Evolutionary conservation across 352 stramenopile genomes (phyloP).

Genomic region (Phytopythium kandeliae): DNA sequence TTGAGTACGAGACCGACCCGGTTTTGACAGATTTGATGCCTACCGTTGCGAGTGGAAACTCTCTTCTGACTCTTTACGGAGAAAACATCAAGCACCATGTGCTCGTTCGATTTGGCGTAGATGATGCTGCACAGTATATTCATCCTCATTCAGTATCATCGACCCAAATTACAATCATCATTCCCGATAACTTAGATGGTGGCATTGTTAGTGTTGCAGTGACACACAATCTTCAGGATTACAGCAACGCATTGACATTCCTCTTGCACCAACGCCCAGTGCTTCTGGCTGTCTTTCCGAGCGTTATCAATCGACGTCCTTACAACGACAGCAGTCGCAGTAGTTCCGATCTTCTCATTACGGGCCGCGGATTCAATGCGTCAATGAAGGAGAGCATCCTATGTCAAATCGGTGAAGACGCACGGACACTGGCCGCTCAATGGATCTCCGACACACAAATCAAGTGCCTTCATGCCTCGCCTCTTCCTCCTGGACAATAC

Average conservation of each 20-base stretch:
- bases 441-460: slow-evolving; percentile 31
- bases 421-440: slow-evolving; percentile 1
- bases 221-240: slow-evolving; percentile 25
- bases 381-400: slow-evolving; percentile 14
- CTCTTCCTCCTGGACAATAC: slow-evolving; percentile 33
- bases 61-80: slow-evolving; percentile 18
- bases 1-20: slow-evolving; percentile 20
- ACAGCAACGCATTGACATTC: slow-evolving; percentile 29
- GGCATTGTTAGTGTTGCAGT: slow-evolving; percentile 20
- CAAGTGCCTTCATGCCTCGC: slow-evolving; percentile 15
- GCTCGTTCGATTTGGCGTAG: slow-evolving; percentile 18
- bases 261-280: slow-evolving; percentile 12
- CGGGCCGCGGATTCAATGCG: slow-evolving; percentile 21
- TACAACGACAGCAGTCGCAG: not conserved
- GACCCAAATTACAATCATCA: slow-evolving; percentile 7
- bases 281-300: slow-evolving; percentile 23
- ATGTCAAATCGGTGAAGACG: slow-evolving; percentile 25
- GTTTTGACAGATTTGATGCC: slow-evolving; percentile 14
- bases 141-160: slow-evolving; percentile 15
- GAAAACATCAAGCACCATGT: slow-evolving; percentile 19
- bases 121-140: slow-evolving; percentile 4
- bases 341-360: slow-evolving; percentile 14
- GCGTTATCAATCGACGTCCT: slow-evolving; percentile 6
- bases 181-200: slow-evolving; percentile 13
- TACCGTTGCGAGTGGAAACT: slow-evolving; percentile 11